phyloP scores from a whole-genome alignment of 208 protist species.

The Leishmania braziliensis region DNA sequence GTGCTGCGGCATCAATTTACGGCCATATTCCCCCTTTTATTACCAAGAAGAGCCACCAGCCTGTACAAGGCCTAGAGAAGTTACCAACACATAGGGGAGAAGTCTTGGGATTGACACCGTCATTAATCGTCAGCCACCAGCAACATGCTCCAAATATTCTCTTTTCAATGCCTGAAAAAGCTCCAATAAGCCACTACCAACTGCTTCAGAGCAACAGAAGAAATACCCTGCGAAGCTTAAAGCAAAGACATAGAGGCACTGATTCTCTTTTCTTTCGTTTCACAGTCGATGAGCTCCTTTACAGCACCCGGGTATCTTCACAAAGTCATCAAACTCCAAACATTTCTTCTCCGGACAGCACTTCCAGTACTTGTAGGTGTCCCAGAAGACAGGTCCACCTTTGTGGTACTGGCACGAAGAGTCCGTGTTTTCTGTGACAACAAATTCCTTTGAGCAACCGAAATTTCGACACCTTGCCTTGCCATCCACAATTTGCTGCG shows the following conservation, averaged over 20 bases:
- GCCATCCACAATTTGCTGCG: conserved; percentile 75
- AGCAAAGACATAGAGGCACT: not conserved
- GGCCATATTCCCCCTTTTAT: no score
- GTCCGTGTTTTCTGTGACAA: conserved; percentile 71
- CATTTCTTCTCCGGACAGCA: conserved; percentile 86
- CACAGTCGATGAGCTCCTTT: conserved; percentile 68
- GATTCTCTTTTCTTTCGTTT: not conserved
- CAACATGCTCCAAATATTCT: not conserved
- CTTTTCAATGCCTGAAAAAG: not conserved
- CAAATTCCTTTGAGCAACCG: conserved; percentile 78
- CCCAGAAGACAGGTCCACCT: conserved; percentile 83
- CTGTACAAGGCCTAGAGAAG: not conserved
- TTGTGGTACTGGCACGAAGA: conserved; percentile 71
- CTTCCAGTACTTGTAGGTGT: conserved; percentile 91
- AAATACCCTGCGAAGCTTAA: not conserved
- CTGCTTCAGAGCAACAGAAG: not conserved
- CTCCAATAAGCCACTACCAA: not conserved
- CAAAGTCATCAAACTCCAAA: conserved; percentile 87
- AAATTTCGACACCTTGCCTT: conserved; percentile 83
- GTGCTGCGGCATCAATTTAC: not conserved
- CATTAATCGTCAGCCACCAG: not conserved
- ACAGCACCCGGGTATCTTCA: conserved; percentile 80
- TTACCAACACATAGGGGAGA: not conserved
- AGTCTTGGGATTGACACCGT: not conserved
- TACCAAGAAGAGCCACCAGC: no score